Evolutionary conservation across 2,329 filamentous ascomycete species (phyloP).

Genomic region (Aspergillus persii): DNA sequence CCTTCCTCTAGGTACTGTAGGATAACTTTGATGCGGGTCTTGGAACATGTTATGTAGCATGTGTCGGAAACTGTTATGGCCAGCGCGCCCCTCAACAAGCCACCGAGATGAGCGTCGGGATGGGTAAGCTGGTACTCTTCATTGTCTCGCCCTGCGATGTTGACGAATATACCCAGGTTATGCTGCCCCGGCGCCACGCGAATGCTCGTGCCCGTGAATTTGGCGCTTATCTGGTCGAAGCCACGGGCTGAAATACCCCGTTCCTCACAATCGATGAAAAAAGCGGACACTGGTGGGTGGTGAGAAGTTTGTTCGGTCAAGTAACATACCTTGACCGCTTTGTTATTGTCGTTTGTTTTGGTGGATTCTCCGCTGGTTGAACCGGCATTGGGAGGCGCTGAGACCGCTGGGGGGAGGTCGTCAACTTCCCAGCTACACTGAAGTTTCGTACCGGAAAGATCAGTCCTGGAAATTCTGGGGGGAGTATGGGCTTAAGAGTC

Average conservation of each 20-base stretch:
- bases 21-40: constrained; percentile 87
- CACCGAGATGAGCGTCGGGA: constrained; percentile 87
- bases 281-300: constrained; percentile 94
- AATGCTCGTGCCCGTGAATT: constrained; percentile 94
- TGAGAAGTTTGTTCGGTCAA: constrained; percentile 97
- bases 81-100: constrained; percentile 80
- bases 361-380: constrained; percentile 36
- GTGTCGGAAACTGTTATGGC: constrained; percentile 87
- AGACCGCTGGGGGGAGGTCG: constrained; percentile 68
- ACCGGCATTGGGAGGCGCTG: constrained; percentile 29
- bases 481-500: background rate
- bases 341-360: constrained; percentile 34
- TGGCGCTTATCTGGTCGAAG: constrained; percentile 94
- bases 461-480: background rate
- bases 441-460: background rate
- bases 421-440: constrained; percentile 95
- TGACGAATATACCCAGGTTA: constrained; percentile 95
- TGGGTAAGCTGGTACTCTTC: constrained; percentile 96
- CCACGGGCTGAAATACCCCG: constrained; percentile 84
- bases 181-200: constrained; percentile 88
- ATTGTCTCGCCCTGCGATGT: constrained; percentile 71
- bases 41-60: constrained; percentile 84
- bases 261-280: constrained; percentile 87
- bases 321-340: constrained; percentile 78
- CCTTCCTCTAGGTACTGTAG: constrained; percentile 91